Base-by-base conservation (phyloP, 352 stramenopile species). In the Pythium phragmitis region DNA sequence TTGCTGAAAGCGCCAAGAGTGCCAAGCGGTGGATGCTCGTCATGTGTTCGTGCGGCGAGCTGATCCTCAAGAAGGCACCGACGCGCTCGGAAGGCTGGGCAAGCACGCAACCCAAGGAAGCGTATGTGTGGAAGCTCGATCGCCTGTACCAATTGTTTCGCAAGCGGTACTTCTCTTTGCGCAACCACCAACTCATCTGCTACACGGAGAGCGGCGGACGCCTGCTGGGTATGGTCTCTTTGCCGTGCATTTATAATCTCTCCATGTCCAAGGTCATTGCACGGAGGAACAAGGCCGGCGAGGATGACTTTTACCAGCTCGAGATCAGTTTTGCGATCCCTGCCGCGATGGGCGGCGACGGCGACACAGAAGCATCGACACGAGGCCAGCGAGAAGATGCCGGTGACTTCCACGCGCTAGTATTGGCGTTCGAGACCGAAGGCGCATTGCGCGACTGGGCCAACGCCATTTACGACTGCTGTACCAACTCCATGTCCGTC, bases 21-120 rank as follows among this genome's bases (percentile, higher is more conserved):
- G 83, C 85, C 7, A 94, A 94, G 71, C 73, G 76, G 19, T 96
- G 87, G 87, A 96, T 96, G 87, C 75, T 96, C 19, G 84, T 93
- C 11, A 94, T 96, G 82, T 96, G 87, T 59, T 96, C 85, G 39
- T 93, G 83, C 55, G 85, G 83, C 21, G 81, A 88, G 19, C 52
- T 94, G 55, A 79, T 94, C 21, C 58, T 96, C 3, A 85, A 88
- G 60, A 92, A 91, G 57, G 68, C 77, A 0, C 65, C 80, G 5
- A 41, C 51, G 8, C 74, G 79, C n/a, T 74, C 75, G 23, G 80
- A 91, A 63, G 80, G 77, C n/a, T 92, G 83, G 77, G 74, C 79
- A 33, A 96, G 87, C 53, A 85, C 80, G 2, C 77, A 82, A 26
- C 87, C 87, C 0, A 94, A 94, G 60, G 87, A 94, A 70, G 87